Evolutionary conservation across 2,329 filamentous ascomycete species (phyloP), one percentile per base, ranked within the genome.

Genomic region (Aspergillus versicolor): DNA sequence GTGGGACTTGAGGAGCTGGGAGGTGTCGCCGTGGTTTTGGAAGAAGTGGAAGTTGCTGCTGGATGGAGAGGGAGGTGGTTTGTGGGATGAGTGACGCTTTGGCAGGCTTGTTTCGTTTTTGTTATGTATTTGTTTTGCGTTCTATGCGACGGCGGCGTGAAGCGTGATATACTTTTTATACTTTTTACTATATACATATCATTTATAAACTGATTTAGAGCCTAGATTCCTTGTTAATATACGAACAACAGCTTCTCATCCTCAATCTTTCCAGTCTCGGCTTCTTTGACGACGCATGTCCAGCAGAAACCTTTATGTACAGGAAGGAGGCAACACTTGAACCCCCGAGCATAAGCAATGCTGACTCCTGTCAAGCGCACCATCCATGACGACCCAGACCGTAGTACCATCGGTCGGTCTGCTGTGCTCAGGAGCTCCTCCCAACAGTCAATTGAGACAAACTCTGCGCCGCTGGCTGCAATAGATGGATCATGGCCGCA

Each of bases 1-100:
- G 1, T 77, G 73, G 74, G 74, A 77, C 58, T 60, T 48, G 42
- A 61, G 46, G 21, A 65, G 64, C n/a, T 70, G 67, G 67, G 57
- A 66, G 48, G 63, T 59, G 12, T 63, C 57, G 46, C 63, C 66
- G 12, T 74, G 71, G 70, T 74, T 74, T 55, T 34, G 61, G 43
- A 52, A 51, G 19, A 73, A 73, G 45, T 73, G 71, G 71, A 48
- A 27, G 47, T 19, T 59, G 40, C 12, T 51, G 21, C 21, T 51
- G 5, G 48, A 30, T 30, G 27, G 27, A 3, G 27, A 30, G 27
- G 27, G 27, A 9, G 27, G 27, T 11, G 27, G 27, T 30, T 30
- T 30, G 9, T 30, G 27, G 27, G 9, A 30, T 9, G 2, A 30
- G 3, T 30, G 1, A 4, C 4, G 4, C 27, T 11, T 4, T 30